These are phyloP conservation scores for Setomelanomma holmii DNA, from an alignment of 2,329 filamentous ascomycete species.

Conservation along the genomic window DNA sequence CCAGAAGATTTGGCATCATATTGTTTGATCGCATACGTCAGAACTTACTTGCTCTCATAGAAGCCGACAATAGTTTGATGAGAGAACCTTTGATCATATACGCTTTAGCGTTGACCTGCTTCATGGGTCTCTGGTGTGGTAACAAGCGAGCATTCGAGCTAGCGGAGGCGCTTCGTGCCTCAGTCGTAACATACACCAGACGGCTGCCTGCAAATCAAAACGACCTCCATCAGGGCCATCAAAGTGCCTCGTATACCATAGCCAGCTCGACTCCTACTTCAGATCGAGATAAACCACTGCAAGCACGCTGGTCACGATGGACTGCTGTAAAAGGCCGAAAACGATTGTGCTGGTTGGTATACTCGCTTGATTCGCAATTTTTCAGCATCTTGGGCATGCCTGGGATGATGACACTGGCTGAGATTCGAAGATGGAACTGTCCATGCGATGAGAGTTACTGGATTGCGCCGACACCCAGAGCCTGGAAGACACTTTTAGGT, in stretches of 20 bases:
- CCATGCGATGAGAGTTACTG: conserved; percentile 11
- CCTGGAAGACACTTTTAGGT: conserved; percentile 9
- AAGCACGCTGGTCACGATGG: neutral
- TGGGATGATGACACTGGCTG: conserved; percentile 7
- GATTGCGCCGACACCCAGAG: neutral
- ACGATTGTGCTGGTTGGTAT: neutral
- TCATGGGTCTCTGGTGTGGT: conserved; percentile 14
- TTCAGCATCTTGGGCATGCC: conserved; percentile 9
- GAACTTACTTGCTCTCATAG: conserved; percentile 6
- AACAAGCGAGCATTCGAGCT: conserved; percentile 13
- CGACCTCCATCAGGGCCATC: neutral
- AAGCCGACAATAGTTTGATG: conserved; percentile 10
- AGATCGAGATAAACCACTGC: neutral
- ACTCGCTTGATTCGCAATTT: neutral
- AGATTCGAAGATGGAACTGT: conserved; percentile 8
- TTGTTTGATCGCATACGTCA: conserved; percentile 7
- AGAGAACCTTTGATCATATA: conserved; percentile 10
- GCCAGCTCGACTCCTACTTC: neutral
- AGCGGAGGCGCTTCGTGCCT: conserved; percentile 4
- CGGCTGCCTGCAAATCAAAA: neutral
- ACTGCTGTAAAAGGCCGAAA: neutral
- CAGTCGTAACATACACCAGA: conserved; percentile 8
- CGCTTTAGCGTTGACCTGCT: conserved; percentile 5
- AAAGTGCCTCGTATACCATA: neutral
- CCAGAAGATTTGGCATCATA: conserved; percentile 11